Evolutionary conservation across 2,329 filamentous ascomycete species (phyloP), one percentile per base, ranked within the genome.

Genomic region (Thielaviopsis euricoi): DNA sequence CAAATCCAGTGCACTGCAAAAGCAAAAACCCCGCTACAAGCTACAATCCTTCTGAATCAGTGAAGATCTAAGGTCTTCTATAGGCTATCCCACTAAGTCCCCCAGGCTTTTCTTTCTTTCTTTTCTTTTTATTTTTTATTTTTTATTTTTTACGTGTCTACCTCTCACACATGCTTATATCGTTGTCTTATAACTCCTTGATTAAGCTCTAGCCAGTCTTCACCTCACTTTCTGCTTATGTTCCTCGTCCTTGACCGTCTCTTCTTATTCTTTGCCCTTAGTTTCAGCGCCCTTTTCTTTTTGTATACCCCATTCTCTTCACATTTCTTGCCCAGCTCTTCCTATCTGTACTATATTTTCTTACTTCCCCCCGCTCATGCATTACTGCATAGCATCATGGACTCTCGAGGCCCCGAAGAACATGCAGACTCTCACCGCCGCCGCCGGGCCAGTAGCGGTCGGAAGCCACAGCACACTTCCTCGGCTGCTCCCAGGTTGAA

Each of bases 321-420:
- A 6, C 17, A 2, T 19, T 21, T 29, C 9, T 49, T 25, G n/a
- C 43, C n/a, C 22, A 17, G 25, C 17, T 57, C 26, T 46, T 48
- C 19, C 25, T 52, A 10, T 22, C 17, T 50, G 12, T 17, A 21
- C 22, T 37, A 22, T 19, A 55, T 52, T 21, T 43, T 40, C 50
- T 23, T 23, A 22, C 43, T 40, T 46, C 50, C 9, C 21, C n/a
- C 53, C 15, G 43, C 17, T 22, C 29, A n/a, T 57, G 55, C 43
- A 43, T 22, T 46, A 12, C 33, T 23, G 19, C 40, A 21, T 46
- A 46, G 22, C 50, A 57, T 46, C 40, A 57, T 57, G 56, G 53
- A 51, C 51, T 53, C 56, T 29, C 56, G 37, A 43, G 51, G 50
- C 50, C 49, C 37, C 37, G 56, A 57, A 53, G 49, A 43, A 52